Base-by-base conservation (phyloP, 2,329 filamentous ascomycete species). In the Exophiala lecanii-corni region DNA sequence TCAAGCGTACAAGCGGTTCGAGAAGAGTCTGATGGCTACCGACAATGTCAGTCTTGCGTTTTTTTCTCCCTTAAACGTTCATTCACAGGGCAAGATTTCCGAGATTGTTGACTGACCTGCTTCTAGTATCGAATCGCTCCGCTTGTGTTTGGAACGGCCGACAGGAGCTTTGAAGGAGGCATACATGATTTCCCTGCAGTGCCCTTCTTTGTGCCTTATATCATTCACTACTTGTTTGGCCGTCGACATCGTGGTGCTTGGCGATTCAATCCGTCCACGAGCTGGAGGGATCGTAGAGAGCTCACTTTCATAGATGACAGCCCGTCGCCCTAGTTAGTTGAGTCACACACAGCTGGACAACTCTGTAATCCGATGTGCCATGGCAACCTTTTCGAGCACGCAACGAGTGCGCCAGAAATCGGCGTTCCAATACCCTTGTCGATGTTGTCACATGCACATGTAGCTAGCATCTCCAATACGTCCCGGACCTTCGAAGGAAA, bases 191-290 rank as follows among this genome's bases (percentile, higher is more conserved):
- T 62, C 41, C 60, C 63, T 3, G 39, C 55, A 36, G 54, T 64
- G n/a, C 62, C 63, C 2, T 59, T 60, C 49, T 61, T 63, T 44
- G 54, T 65, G 35, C 61, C 59, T 17, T 64, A 58, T 28, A 39
- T 64, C 28, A 61, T 63, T 43, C 55, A 63, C 21, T 60, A 60
- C 41, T 47, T 53, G 26, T 65, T 60, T 53, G 57, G 35, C 10
- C 50, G 56, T 40, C 43, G 44, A 35, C 34, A 64, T 55, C 53
- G 52, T 31, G 59, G 60, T 5, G 59, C 57, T 34, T 65, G 63
- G 63, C 44, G 57, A 25, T 65, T 63, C 44, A 61, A 62, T 54
- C 62, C 63, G 18, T 62, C 59, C 39, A 59, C 57, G 23, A 50
- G 56, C 9, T 62, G 57, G 57, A 58, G 62, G 6, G 34, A 43